Percentiles rank a stretch among this genome's conserved stretches.
Evolutionary conservation across 495 filamentous ascomycete genomes (phyloP).

Genomic region (Aspergillus saccharolyticus): DNA sequence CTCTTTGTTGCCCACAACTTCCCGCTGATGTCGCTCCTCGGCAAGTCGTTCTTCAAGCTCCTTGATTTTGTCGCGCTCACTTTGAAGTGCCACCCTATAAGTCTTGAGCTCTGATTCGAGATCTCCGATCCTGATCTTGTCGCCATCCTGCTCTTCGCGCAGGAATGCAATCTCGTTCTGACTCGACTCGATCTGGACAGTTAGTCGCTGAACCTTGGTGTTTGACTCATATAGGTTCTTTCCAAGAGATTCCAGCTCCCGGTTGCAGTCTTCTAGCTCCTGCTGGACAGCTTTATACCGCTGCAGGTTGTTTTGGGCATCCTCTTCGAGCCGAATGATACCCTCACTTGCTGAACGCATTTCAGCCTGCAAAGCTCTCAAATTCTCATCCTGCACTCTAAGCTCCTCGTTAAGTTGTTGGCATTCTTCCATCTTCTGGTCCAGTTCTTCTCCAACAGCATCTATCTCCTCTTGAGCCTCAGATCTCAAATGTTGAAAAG

Average conservation of each 20-base stretch:
- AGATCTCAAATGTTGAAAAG: conserved; percentile 70
- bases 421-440: conserved; percentile 66
- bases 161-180: conserved; percentile 93
- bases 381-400: conserved; percentile 59
- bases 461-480: conserved; percentile 84
- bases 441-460: conserved; percentile 71
- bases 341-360: conserved; percentile 86
- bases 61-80: conserved; percentile 71
- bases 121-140: conserved; percentile 97
- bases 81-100: conserved; percentile 63
- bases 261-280: conserved; percentile 68
- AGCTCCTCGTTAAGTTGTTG: conserved; percentile 62
- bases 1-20: conserved; percentile 76
- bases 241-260: conserved; percentile 72
- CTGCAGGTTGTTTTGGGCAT: conserved; percentile 61
- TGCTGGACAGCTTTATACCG: conserved; percentile 68
- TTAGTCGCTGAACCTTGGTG: conserved; percentile 76
- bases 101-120: conserved; percentile 75
- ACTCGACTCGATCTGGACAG: conserved; percentile 85
- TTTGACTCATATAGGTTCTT: conserved; percentile 72
- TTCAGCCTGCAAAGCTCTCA: conserved; percentile 79
- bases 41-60: conserved; percentile 75
- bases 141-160: conserved; percentile 92
- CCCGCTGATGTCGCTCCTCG: conserved; percentile 77
- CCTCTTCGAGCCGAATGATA: conserved; percentile 80